Conservation (phyloP, 345 rosid species). For the Melaleuca alternifolia region DNA sequence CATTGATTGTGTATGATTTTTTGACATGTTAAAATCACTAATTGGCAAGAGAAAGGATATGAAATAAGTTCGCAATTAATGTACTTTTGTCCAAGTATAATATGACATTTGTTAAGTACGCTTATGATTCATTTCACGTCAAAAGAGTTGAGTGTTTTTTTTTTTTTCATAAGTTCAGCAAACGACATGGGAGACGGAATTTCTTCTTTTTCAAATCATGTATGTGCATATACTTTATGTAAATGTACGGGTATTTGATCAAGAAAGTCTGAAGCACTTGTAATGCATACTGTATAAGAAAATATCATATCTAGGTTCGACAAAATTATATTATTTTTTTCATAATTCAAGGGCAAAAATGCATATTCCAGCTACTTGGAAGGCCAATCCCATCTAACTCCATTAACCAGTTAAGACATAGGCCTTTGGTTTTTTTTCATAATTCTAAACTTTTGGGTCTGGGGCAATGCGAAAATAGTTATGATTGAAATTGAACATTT, state of each 20-base stretch:
- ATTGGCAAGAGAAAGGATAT: not conserved
- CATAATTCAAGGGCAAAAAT: not conserved
- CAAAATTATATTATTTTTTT: not conserved
- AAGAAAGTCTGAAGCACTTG: too few species aligned
- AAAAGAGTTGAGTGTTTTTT: not conserved
- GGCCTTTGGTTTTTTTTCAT: not conserved
- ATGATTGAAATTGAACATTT: not conserved
- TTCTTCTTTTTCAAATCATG: too few species aligned
- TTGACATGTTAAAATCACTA: not conserved
- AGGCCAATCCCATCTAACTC: too few species aligned
- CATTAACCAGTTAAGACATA: too few species aligned
- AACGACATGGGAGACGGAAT: not conserved
- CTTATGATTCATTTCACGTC: not conserved
- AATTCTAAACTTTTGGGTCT: not conserved
- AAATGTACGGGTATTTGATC: not conserved
- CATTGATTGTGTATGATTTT: not conserved
- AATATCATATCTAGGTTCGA: not conserved
- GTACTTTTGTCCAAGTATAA: not conserved
- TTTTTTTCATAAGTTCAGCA: not conserved
- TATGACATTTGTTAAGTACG: not conserved
- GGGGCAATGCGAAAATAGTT: rapidly evolving
- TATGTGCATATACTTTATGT: not conserved
- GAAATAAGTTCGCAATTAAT: not conserved
- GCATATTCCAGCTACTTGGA: too few species aligned
- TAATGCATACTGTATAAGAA: not conserved